Conservation (phyloP, 805 yeast genomes). For the Lipomyces anomalus region DNA sequence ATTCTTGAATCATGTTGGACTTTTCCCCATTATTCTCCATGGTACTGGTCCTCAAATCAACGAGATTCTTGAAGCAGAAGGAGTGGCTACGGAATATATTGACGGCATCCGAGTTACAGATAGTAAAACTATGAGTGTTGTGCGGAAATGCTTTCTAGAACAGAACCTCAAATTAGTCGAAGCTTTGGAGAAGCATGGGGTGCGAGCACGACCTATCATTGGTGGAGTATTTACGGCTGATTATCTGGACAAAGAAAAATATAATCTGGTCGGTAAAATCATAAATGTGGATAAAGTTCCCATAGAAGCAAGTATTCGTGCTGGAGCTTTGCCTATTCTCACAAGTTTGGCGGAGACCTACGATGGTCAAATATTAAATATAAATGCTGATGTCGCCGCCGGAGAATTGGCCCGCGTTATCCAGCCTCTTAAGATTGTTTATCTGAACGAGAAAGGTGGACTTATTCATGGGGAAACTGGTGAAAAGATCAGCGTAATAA, state of each 20-base stretch:
- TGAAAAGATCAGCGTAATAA: conserved; percentile 82
- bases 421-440: conserved; percentile 94
- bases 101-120: conserved; percentile 97
- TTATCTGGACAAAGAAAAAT: conserved; percentile 82
- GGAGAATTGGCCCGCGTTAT: conserved; percentile 95
- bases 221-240: conserved; percentile 96
- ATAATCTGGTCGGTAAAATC: conserved; percentile 88
- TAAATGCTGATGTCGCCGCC: conserved; percentile 98
- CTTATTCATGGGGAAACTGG: conserved; percentile 87
- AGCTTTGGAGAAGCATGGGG: conserved; percentile 93
- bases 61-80: conserved; percentile 84
- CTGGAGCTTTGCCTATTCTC: conserved; percentile 93
- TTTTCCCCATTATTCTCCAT: conserved; percentile 92
- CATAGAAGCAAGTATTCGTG: conserved; percentile 87
- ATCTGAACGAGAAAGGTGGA: conserved; percentile 96
- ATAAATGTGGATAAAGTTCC: conserved; percentile 80
- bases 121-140: conserved; percentile 90
- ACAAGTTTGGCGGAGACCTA: conserved; percentile 96
- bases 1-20: conserved; percentile 92
- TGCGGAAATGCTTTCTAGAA: conserved; percentile 88
- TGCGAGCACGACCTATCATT: conserved; percentile 96
- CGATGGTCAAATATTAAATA: conserved; percentile 93
- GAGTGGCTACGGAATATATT: conserved; percentile 90
- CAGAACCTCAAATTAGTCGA: conserved; percentile 93
- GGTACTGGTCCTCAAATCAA: conserved; percentile 99